Evolutionary conservation across 305 asterid species (phyloP).

Genomic region (Fraxinus floribunda): DNA sequence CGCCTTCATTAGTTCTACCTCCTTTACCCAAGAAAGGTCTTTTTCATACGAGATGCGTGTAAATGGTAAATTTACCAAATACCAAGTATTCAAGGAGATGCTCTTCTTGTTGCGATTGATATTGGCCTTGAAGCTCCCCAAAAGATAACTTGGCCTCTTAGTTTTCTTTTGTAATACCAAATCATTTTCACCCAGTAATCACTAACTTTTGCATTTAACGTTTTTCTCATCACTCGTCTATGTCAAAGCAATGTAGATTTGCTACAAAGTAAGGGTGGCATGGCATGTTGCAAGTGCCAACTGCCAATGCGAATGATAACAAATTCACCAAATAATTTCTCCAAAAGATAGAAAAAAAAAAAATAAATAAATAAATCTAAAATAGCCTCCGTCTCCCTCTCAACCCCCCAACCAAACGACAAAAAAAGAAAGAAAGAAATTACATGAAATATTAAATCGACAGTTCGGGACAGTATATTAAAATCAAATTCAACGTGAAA

Average conservation of each 20-base stretch:
- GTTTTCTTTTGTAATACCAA: not conserved
- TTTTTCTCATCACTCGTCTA: not conserved
- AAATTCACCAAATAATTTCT: not conserved
- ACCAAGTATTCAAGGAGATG: not conserved
- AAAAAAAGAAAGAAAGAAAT: not conserved
- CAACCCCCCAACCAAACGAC: not conserved
- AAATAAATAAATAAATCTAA: not conserved
- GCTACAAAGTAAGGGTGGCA: not conserved
- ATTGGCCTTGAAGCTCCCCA: not conserved
- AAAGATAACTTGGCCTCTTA: not conserved
- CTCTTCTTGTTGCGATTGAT: not conserved
- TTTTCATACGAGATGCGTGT: not conserved
- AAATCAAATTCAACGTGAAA: not conserved
- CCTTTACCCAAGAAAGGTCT: not conserved
- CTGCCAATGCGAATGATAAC: not conserved
- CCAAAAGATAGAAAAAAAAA: not conserved
- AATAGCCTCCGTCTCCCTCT: not conserved
- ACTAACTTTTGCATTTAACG: not conserved
- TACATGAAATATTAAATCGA: not conserved
- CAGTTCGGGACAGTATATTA: not conserved
- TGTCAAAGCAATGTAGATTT: not conserved
- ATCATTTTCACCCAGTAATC: not conserved
- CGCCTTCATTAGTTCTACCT: not conserved
- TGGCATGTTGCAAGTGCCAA: not conserved
- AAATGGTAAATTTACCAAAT: not conserved